Evolutionary conservation across 805 yeast species (phyloP).

Genomic region (Ogataea degrootiae): DNA sequence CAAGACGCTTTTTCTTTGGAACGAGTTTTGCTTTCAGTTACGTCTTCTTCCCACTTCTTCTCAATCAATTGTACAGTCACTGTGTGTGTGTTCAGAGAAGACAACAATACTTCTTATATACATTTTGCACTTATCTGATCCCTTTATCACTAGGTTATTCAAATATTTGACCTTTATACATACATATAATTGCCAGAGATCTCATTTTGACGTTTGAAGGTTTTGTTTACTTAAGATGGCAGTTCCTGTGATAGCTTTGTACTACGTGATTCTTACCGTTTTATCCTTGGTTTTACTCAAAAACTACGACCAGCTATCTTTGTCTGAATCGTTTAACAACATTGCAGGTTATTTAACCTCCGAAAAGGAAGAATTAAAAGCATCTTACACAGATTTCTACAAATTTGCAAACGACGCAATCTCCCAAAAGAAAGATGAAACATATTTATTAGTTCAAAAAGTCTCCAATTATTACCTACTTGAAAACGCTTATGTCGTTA

Average conservation of each 20-base stretch:
- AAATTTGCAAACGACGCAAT: not conserved
- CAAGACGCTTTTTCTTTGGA: too few species aligned
- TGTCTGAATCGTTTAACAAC: conserved; percentile 5
- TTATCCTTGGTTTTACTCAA: conserved; percentile 12
- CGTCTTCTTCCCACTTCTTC: too few species aligned
- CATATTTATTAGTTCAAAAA: not conserved
- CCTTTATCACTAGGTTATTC: too few species aligned
- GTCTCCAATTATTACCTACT: conserved; percentile 7
- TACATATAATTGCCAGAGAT: too few species aligned
- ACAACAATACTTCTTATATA: too few species aligned
- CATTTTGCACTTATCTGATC: too few species aligned
- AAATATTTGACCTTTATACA: too few species aligned
- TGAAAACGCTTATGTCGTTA: conserved; percentile 12
- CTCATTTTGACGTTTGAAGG: too few species aligned
- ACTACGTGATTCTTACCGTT: conserved; percentile 14
- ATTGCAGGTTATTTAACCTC: conserved; percentile 2
- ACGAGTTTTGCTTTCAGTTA: too few species aligned
- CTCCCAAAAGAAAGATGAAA: not conserved
- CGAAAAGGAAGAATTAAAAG: conserved; percentile 1
- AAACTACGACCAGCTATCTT: conserved; percentile 7
- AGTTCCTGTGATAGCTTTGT: conserved; percentile 10
- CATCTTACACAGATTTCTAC: not conserved
- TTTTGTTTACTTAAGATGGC: conserved; percentile 1
- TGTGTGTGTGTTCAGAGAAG: too few species aligned
- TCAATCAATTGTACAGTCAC: too few species aligned